A percentile compares a stretch with the other conserved stretches of the same genome.
These are phyloP conservation scores for Posidonia oceanica DNA, from an alignment of 116 monocot species.

Conservation along the genomic window DNA sequence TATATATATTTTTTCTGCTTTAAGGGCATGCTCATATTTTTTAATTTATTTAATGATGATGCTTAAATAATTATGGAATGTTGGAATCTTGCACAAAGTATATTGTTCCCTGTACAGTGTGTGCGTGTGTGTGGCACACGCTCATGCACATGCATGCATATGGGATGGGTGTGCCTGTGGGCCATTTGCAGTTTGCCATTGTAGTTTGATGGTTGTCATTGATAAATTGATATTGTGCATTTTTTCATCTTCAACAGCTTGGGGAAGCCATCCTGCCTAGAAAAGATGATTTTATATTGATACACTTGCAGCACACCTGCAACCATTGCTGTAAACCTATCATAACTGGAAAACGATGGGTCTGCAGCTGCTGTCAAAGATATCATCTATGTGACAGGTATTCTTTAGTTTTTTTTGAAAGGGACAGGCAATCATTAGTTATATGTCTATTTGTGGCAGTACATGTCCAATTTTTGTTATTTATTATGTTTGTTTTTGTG, in stretches of 20 bases:
- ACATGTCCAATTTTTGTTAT: too few relatives aligned
- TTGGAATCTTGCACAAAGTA: too few relatives aligned
- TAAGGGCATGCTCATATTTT: neutral
- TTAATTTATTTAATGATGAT: neutral
- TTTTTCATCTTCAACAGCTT: constrained; percentile 27
- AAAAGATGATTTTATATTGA: constrained; percentile 72
- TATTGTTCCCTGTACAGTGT: too few relatives aligned
- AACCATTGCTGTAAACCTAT: constrained; percentile 44
- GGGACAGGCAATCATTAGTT: neutral
- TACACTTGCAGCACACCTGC: constrained; percentile 64
- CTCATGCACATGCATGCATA: too few relatives aligned
- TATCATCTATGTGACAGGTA: constrained; percentile 67
- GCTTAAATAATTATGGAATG: too few relatives aligned
- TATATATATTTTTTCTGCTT: constrained; percentile 2
- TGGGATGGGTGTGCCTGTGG: too few relatives aligned
- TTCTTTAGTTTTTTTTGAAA: constrained; percentile 2
- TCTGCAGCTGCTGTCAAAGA: constrained; percentile 45
- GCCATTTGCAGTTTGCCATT: too few relatives aligned
- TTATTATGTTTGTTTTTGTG: too few relatives aligned
- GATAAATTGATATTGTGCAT: too few relatives aligned
- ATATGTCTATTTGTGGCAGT: neutral
- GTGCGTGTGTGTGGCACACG: too few relatives aligned
- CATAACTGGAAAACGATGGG: constrained; percentile 52
- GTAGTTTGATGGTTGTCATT: too few relatives aligned
- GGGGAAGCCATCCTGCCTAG: constrained; percentile 49